A percentile compares a stretch with the other conserved stretches of the same genome.
These are phyloP conservation scores for Cyclotella baltica DNA, from an alignment of 108 stramenopile species.

Conservation along the genomic window DNA sequence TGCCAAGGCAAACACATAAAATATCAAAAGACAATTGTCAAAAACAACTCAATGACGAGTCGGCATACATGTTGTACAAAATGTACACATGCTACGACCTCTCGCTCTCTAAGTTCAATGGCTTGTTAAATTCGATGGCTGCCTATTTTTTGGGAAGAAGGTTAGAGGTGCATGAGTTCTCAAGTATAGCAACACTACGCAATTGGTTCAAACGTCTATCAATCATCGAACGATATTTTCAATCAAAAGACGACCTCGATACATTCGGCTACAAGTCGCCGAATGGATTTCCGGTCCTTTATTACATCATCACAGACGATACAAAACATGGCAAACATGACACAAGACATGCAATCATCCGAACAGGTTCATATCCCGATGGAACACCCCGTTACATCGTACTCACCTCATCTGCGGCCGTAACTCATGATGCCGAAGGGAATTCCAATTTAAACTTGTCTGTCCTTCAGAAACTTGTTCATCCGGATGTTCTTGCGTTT, in stretches of 20 bases:
- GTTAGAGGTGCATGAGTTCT: constrained; percentile 1
- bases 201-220: background rate
- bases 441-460: constrained; percentile 5
- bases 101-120: constrained; percentile 9
- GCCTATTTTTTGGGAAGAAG: background rate
- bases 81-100: constrained; percentile 1
- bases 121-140: constrained; percentile 2
- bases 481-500: background rate
- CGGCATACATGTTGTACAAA: constrained; percentile 2
- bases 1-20: background rate
- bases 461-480: background rate
- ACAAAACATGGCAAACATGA: constrained; percentile 1
- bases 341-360: background rate
- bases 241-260: background rate
- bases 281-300: constrained; percentile 10
- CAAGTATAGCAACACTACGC: constrained; percentile 4
- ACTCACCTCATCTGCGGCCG: background rate
- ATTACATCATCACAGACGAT: constrained; percentile 15
- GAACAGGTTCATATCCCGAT: constrained; percentile 5
- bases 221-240: background rate
- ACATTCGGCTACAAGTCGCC: background rate
- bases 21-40: constrained; percentile 4
- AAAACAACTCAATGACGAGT: background rate
- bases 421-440: background rate
- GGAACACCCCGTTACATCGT: background rate